phyloP scores from a whole-genome alignment of 2,329 filamentous ascomycete species.

The Calonectria fujianensis region DNA sequence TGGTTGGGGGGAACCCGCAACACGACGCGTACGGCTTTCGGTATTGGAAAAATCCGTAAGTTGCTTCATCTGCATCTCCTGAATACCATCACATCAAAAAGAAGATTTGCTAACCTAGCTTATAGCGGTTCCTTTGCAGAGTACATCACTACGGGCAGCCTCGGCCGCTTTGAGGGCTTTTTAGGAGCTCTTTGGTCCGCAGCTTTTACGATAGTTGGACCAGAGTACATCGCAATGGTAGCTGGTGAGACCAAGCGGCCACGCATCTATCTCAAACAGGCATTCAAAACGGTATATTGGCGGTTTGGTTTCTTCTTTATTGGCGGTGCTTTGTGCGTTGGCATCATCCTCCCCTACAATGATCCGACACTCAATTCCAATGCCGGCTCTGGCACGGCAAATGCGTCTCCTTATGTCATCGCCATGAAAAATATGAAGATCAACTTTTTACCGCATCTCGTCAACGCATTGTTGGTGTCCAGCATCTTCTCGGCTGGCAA shows the following conservation, averaged over 20 bases:
- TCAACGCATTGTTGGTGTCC: conserved; percentile 28
- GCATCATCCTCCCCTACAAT: conserved; percentile 58
- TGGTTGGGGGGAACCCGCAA: conserved; percentile 35
- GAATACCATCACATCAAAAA: background rate
- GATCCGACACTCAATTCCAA: conserved; percentile 55
- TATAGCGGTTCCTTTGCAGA: conserved; percentile 53
- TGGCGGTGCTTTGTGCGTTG: conserved; percentile 59
- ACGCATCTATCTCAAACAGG: conserved; percentile 53
- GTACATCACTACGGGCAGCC: conserved; percentile 62
- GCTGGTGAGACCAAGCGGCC: conserved; percentile 55
- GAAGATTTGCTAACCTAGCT: background rate
- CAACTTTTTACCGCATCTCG: conserved; percentile 21
- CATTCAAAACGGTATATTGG: conserved; percentile 55
- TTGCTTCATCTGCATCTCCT: background rate
- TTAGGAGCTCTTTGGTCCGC: conserved; percentile 42
- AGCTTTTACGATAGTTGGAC: conserved; percentile 48
- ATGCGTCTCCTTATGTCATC: conserved; percentile 75
- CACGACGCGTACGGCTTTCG: conserved; percentile 36
- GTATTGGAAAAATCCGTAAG: conserved; percentile 35
- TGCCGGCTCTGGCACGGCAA: conserved; percentile 59
- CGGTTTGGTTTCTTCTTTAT: conserved; percentile 57
- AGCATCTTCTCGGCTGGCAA: conserved; percentile 38
- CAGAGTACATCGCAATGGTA: conserved; percentile 50
- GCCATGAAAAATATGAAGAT: conserved; percentile 49
- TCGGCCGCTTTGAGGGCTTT: conserved; percentile 77